These are phyloP conservation scores for Sclerotinia subarctica DNA, from an alignment of 2,329 filamentous ascomycete genomes.

Conservation along the genomic window DNA sequence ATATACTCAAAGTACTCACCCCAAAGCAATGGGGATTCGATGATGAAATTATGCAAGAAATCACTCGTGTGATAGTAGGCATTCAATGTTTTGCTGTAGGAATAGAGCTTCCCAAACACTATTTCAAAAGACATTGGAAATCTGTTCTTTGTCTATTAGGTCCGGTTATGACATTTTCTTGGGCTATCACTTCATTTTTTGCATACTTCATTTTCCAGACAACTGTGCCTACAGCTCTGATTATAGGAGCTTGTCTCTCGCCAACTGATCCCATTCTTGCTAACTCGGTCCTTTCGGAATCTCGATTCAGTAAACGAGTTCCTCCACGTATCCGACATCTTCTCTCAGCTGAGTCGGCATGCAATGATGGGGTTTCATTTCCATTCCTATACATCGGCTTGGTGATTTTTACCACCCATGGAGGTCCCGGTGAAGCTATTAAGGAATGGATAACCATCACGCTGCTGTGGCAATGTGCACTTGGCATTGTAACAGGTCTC, in stretches of 20 bases:
- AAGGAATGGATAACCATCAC: constrained; percentile 53
- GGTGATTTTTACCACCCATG: constrained; percentile 42
- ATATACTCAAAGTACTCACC: constrained; percentile 62
- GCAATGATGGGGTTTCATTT: constrained; percentile 55
- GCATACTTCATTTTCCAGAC: constrained; percentile 47
- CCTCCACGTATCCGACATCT: constrained; percentile 51
- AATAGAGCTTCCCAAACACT: constrained; percentile 60
- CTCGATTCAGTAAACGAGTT: constrained; percentile 50
- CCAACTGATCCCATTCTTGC: constrained; percentile 56
- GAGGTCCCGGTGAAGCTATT: constrained; percentile 40
- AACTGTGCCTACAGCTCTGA: constrained; percentile 45
- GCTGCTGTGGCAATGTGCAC: constrained; percentile 52
- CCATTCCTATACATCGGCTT: constrained; percentile 55
- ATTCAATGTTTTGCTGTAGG: constrained; percentile 73
- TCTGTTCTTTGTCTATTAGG: constrained; percentile 33
- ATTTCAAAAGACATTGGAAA: constrained; percentile 35
- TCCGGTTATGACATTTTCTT: constrained; percentile 36
- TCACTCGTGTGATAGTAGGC: constrained; percentile 68
- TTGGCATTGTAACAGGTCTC: constrained; percentile 48
- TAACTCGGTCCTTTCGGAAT: constrained; percentile 51
- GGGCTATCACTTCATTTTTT: constrained; percentile 47
- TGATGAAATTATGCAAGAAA: constrained; percentile 66
- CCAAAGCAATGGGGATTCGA: constrained; percentile 61
- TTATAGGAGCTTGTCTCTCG: constrained; percentile 53
- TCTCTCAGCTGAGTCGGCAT: constrained; percentile 52